A percentile compares a stretch with the other conserved stretches of the same genome.
Evolutionary conservation across 768 basidiomycete genomes (phyloP).

Genomic region (Calvatia gigantea): DNA sequence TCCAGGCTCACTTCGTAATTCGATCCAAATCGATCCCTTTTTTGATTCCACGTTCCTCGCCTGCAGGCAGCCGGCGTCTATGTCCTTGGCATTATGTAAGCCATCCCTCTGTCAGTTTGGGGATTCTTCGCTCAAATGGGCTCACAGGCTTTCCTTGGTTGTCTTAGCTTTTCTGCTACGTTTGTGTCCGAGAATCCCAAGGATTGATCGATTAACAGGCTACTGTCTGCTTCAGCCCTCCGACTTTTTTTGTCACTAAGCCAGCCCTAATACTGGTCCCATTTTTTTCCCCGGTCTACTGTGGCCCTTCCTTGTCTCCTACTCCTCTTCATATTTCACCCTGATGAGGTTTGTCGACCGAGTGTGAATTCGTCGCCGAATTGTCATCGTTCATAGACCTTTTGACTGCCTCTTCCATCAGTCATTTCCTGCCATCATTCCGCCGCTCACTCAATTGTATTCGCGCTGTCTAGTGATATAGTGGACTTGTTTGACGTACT

Average conservation of each 20-base stretch:
- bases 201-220: background rate
- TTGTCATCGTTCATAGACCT: slow-evolving; percentile 14
- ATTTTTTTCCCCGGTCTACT: background rate
- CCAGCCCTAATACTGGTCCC: background rate
- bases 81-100: slow-evolving; percentile 10
- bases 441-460: slow-evolving; percentile 13
- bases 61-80: slow-evolving; percentile 54
- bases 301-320: slow-evolving; percentile 4
- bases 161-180: slow-evolving; percentile 7
- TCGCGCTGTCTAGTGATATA: slow-evolving; percentile 7
- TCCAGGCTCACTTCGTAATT: slow-evolving; percentile 45
- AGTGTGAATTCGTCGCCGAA: slow-evolving; percentile 12
- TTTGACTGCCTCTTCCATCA: slow-evolving; percentile 18
- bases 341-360: slow-evolving; percentile 7
- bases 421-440: slow-evolving; percentile 15
- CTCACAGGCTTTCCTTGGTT: slow-evolving; percentile 17
- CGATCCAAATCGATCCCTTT: slow-evolving; percentile 35
- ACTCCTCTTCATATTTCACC: slow-evolving; percentile 6
- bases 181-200: background rate
- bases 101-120: slow-evolving; percentile 18
- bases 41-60: slow-evolving; percentile 76
- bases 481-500: slow-evolving; percentile 11
- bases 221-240: background rate
- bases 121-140: slow-evolving; percentile 20
- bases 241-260: background rate